phyloP scores from a whole-genome alignment of 768 basidiomycete genomes.

The Lanmaoa rubissima region DNA sequence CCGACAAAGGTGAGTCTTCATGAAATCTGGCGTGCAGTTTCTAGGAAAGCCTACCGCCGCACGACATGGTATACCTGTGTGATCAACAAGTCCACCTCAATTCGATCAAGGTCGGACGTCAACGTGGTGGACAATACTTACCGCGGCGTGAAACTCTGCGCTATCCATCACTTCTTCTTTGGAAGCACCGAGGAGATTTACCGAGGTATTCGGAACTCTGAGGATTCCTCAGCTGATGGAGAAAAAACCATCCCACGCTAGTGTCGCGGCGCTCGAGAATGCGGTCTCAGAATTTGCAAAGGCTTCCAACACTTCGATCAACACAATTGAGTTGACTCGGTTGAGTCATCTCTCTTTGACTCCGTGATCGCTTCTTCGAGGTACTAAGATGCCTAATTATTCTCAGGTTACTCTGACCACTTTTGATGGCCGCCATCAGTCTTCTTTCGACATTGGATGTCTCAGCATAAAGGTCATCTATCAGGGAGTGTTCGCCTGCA shows the following conservation, averaged over 20 bases:
- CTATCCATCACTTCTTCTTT: slow-evolving; percentile 43
- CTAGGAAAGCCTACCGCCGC: slow-evolving; percentile 37
- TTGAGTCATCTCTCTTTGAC: neutral
- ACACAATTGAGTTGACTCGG: neutral
- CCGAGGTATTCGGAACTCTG: neutral
- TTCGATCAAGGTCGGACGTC: neutral
- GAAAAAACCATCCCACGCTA: neutral
- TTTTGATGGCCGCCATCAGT: too few relatives aligned
- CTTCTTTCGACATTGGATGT: too few relatives aligned
- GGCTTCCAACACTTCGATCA: neutral
- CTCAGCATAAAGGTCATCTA: too few relatives aligned
- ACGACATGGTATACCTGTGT: slow-evolving; percentile 70
- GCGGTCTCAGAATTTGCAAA: neutral
- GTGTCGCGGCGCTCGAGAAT: neutral
- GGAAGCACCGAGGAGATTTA: neutral
- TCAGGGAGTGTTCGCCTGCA: neutral
- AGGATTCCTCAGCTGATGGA: neutral
- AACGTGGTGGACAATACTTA: slow-evolving; percentile 24
- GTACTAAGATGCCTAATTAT: neutral
- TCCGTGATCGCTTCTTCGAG: neutral
- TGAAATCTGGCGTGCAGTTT: neutral
- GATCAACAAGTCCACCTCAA: neutral
- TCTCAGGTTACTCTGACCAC: neutral
- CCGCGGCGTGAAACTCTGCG: slow-evolving; percentile 62
- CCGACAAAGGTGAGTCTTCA: slow-evolving; percentile 2